Evolutionary conservation across 1,284 basidiomycete species (phyloP), one percentile per base, ranked within the genome.

Genomic region (Cryptococcus sp.): DNA sequence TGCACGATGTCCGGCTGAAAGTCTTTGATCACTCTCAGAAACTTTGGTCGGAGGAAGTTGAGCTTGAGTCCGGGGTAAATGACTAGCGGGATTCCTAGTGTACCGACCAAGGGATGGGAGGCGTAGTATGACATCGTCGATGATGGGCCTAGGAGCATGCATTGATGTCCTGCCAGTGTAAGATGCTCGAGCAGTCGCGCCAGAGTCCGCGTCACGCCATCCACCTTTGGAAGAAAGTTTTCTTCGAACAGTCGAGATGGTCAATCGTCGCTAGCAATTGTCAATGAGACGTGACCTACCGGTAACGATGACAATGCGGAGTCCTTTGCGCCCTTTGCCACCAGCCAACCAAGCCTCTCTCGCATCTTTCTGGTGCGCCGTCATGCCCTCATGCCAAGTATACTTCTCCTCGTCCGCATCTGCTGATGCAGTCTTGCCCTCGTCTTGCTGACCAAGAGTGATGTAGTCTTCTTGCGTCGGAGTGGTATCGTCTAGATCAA

Each of bases 141-240:
- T 19, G 81, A 78, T 0, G 84, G 84, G 0, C 84, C 84, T 3
- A 84, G 74, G 0, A 85, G 80, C 59, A 85, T 77, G 39, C 82
- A 83, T 59, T 82, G 77, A 67, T 85, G 83, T 2, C 84, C 84
- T 64, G 84, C 80, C 10, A 75, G 70, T 67, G 82, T 78, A 27
- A 85, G 77, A 59, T 85, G 83, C 57, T 83, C 82, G 31, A 85
- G 77, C 7, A 85, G 72, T n/a, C 82, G 76, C 0, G 82, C 82
- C 5, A 85, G 73, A 0, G 83, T 84, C 22, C 84, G 75, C 0
- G 84, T 84, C 2, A 85, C 83, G 11, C 83, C 84, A 65, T 85
- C 83, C 39, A 84, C 76, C 59, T 84, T 83, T 16, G 83, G 83
- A 10, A 84, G 69, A 59, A 84, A 84, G 78, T 84, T 84, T 63